Evolutionary conservation across 768 basidiomycete species (phyloP).

Genomic region (Boletus pseudopeckii): DNA sequence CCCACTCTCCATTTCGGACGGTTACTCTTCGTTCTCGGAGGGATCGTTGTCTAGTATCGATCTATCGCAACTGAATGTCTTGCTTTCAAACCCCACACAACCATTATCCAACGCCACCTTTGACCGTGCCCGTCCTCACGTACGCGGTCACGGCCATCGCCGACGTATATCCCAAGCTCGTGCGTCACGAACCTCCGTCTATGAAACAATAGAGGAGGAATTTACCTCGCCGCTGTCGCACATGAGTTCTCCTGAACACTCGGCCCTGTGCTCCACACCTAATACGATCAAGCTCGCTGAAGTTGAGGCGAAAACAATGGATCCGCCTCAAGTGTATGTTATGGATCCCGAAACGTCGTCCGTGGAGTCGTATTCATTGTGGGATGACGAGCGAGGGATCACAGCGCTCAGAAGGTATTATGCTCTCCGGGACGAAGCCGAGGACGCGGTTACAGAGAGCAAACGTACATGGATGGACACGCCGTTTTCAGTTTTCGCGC

Average conservation of each 20-base stretch:
- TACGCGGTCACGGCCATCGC: conserved; percentile 64
- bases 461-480: conserved; percentile 65
- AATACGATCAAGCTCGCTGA: conserved; percentile 25
- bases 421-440: conserved; percentile 64
- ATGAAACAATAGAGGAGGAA: conserved; percentile 81
- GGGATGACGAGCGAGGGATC: conserved; percentile 72
- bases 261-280: conserved; percentile 22
- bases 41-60: conserved; percentile 80
- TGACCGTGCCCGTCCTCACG: conserved; percentile 39
- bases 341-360: conserved; percentile 56
- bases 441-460: conserved; percentile 65
- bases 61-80: conserved; percentile 53
- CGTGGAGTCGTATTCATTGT: conserved; percentile 42
- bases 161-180: conserved; percentile 65
- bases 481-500: conserved; percentile 64
- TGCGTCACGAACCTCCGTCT: conserved; percentile 63
- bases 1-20: conserved; percentile 65
- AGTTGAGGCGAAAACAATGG: conserved; percentile 22
- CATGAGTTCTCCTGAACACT: conserved; percentile 24
- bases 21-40: conserved; percentile 60
- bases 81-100: conserved; percentile 54
- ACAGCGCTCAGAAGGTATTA: conserved; percentile 62
- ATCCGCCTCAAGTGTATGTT: conserved; percentile 46
- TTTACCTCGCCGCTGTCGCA: conserved; percentile 33
- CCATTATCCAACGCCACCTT: conserved; percentile 44